Conservation (phyloP, 805 yeast genomes). For the Myxozyma monticola region DNA sequence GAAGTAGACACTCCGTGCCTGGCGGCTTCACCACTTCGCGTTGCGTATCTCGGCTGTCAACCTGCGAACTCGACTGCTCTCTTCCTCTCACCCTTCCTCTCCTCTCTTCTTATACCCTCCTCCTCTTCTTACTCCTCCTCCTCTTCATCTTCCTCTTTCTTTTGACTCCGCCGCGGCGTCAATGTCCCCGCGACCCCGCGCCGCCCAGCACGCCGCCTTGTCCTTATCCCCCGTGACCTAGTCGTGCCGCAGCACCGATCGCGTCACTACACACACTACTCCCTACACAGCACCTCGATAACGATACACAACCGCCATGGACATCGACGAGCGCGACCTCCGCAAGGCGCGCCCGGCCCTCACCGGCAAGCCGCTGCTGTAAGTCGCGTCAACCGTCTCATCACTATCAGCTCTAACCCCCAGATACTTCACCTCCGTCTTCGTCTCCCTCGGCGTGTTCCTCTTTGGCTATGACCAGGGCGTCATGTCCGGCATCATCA, state of each 20-base stretch:
- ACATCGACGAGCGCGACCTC: background rate
- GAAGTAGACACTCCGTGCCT: too few relatives aligned
- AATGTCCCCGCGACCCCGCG: too few relatives aligned
- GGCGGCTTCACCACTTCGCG: too few relatives aligned
- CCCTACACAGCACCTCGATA: too few relatives aligned
- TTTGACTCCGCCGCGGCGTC: background rate
- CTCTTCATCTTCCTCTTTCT: background rate
- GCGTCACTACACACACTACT: too few relatives aligned
- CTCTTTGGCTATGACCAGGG: slow-evolving; percentile 86
- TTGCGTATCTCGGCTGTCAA: too few relatives aligned
- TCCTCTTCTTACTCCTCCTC: background rate
- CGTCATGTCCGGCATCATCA: slow-evolving; percentile 82
- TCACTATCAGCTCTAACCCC: background rate
- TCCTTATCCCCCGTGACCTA: too few relatives aligned
- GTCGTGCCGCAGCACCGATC: too few relatives aligned
- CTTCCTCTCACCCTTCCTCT: background rate
- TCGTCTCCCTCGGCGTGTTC: slow-evolving; percentile 53
- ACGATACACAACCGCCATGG: slow-evolving; percentile 1
- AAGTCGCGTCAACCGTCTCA: slow-evolving; percentile 41
- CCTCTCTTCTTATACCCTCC: background rate
- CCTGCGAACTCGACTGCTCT: background rate
- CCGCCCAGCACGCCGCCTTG: too few relatives aligned
- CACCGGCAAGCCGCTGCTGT: slow-evolving; percentile 29
- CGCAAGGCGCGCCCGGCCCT: slow-evolving; percentile 14
- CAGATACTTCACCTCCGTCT: slow-evolving; percentile 44